Base-by-base conservation (phyloP, 805 yeast genomes). In the Candida endomychidarum region DNA sequence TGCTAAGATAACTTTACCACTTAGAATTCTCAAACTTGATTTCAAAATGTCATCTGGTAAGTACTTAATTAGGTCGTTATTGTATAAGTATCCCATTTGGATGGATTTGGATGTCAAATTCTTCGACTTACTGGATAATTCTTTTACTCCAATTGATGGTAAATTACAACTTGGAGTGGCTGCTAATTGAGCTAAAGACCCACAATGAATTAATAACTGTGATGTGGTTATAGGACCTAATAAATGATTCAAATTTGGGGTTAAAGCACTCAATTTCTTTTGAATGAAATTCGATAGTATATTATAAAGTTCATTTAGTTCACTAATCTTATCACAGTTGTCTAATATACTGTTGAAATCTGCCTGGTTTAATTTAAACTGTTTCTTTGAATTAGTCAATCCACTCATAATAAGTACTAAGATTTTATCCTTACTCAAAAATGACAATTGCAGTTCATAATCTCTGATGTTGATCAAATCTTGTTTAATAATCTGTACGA, bases 151-250 rank as follows among this genome's bases (percentile, higher is more conserved):
- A 34, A 87, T 63, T 0, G 95, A 78, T 0, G 96, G 80, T 16
- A 91, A 53, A 54, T 91, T 91, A 52, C 97, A 86, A 3, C 96
- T 73, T 0, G 96, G 96, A 0, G 86, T 77, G 21, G 60, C 63
- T 2, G 88, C 78, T 8, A 91, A 62, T 5, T 77, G 81, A 9
- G 63, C 64, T 4, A 91, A 58, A 0, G 95, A 88, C 2, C 95
- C 95, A 1, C 77, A 65, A 12, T 75, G 68, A 1, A 86, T 75
- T 17, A 91, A 62, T 12, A 93, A 60, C 50, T 84, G 86, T 0
- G 95, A 83, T 0, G 96, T 78, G 0, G 85, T 75, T 5, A 74
- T 65, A 0, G 95, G 67, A 0, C 96, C 95, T 2, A 91, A 69
- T 6, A 93, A 64, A 0, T 78, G 78, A 2, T 86, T 70, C 1